Evolutionary conservation across 495 filamentous ascomycete genomes (phyloP).

Genomic region (Haplographium delicatum): DNA sequence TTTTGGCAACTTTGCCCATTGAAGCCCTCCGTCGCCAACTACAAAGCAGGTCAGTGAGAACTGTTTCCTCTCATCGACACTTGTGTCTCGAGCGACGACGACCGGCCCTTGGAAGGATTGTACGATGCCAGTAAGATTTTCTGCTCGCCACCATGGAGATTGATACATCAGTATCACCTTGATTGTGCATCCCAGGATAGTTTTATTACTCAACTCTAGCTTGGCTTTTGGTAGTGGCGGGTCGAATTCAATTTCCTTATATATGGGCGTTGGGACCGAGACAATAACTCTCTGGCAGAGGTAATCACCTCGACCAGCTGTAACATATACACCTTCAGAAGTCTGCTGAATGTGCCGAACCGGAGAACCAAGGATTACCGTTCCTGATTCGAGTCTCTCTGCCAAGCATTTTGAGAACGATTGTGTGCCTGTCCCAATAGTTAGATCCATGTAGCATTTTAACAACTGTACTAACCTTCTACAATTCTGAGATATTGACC

Average conservation of each 20-base stretch:
- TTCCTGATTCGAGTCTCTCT: constrained; percentile 16
- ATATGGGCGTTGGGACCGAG: constrained; percentile 30
- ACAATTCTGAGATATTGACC: constrained; percentile 37
- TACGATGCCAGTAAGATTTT: constrained; percentile 30
- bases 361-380: constrained; percentile 22
- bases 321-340: constrained; percentile 9
- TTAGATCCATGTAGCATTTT: not conserved
- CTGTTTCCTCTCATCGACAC: constrained; percentile 28
- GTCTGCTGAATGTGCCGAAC: constrained; percentile 18
- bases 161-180: constrained; percentile 35
- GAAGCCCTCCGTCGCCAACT: constrained; percentile 28
- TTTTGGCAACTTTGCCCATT: constrained; percentile 25
- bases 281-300: constrained; percentile 34
- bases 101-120: constrained; percentile 33
- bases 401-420: constrained; percentile 28
- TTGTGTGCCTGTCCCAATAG: constrained; percentile 30
- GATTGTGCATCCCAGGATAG: constrained; percentile 32
- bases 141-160: constrained; percentile 35
- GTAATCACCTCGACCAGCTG: constrained; percentile 7
- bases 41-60: constrained; percentile 40
- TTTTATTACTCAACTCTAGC: constrained; percentile 14
- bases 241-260: constrained; percentile 32
- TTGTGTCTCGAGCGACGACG: constrained; percentile 36
- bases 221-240: constrained; percentile 27
- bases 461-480: constrained; percentile 7